These are phyloP conservation scores for Cyclanthera cordifolia DNA, from an alignment of 306 rosid genomes.

Conservation along the genomic window DNA sequence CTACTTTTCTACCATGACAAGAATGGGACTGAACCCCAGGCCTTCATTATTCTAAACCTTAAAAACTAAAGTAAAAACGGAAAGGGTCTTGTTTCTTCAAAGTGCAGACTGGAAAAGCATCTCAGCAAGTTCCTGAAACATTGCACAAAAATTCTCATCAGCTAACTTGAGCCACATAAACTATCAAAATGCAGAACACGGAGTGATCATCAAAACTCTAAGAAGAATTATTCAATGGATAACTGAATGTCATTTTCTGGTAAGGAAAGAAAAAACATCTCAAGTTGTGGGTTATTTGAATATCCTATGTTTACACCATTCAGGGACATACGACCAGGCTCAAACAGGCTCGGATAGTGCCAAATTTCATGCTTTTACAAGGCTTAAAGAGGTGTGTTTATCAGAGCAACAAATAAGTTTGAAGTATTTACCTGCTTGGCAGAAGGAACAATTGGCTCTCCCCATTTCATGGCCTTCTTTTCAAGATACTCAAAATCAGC, in stretches of 20 bases:
- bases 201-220: too few species aligned
- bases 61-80: neutral
- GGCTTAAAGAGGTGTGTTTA: neutral
- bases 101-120: constrained; percentile 71
- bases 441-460: constrained; percentile 80
- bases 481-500: constrained; percentile 83
- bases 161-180: neutral
- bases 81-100: constrained; percentile 22
- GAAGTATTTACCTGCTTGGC: constrained; percentile 66
- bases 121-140: constrained; percentile 92
- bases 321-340: neutral
- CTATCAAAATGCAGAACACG: neutral
- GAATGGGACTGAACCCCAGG: neutral
- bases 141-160: neutral
- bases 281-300: neutral
- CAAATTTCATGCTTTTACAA: neutral
- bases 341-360: neutral
- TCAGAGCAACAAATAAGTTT: neutral
- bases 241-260: too few species aligned
- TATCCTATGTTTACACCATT: neutral
- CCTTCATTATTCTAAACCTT: constrained; percentile 1
- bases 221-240: too few species aligned
- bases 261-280: too few species aligned
- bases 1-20: neutral
- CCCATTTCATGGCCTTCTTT: constrained; percentile 78